Percentiles rank a stretch among this genome's conserved stretches.
Conservation (phyloP, 83 land plant species). For the Thuja plicata region DNA sequence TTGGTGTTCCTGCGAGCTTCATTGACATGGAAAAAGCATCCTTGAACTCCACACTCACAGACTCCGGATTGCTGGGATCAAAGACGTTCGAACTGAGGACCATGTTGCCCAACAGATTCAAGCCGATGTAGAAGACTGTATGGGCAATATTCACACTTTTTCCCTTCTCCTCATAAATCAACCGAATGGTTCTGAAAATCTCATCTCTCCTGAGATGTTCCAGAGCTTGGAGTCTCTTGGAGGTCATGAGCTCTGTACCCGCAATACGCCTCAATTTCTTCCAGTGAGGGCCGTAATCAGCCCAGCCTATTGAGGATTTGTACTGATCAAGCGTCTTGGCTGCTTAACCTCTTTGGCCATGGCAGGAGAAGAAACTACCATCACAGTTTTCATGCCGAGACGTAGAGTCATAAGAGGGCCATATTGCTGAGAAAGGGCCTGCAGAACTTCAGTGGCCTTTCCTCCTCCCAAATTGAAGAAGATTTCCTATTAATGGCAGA, state of each 20-base stretch:
- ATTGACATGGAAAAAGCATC: background rate
- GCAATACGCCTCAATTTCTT: too few relatives aligned
- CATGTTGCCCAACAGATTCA: background rate
- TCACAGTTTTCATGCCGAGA: background rate
- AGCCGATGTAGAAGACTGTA: too few relatives aligned
- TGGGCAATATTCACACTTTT: too few relatives aligned
- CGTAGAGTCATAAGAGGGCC: background rate
- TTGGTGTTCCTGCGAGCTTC: background rate
- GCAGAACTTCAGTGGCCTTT: background rate
- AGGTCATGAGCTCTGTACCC: background rate
- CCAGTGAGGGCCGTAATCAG: too few relatives aligned
- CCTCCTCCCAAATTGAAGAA: background rate
- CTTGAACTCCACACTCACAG: background rate
- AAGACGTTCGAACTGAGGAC: background rate
- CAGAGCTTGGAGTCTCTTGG: background rate
- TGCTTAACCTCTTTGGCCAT: too few relatives aligned
- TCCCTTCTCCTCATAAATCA: background rate
- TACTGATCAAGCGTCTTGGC: too few relatives aligned
- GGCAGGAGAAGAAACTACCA: constrained; percentile 20
- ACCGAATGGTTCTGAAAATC: background rate
- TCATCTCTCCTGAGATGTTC: constrained; percentile 2
- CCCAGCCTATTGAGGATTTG: too few relatives aligned
- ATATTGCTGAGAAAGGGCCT: background rate
- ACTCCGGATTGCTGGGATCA: background rate
- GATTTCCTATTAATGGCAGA: background rate